Conservation (phyloP, 23 red algal species). For the Porphyridium purpureum region DNA sequence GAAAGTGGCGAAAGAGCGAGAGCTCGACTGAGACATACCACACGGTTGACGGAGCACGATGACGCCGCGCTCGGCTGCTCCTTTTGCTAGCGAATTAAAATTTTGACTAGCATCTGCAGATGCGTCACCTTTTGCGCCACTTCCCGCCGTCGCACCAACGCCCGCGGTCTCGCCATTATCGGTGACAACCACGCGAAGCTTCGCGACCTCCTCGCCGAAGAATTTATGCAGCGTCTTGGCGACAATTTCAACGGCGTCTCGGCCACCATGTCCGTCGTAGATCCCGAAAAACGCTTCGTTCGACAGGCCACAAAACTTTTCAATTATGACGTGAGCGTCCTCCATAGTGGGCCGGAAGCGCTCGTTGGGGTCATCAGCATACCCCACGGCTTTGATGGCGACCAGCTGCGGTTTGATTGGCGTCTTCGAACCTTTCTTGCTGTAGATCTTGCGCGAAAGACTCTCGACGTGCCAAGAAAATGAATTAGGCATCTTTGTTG, state of each 20-base stretch:
- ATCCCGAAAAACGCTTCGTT: conserved; percentile 65
- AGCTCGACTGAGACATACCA: too few species aligned
- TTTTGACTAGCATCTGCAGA: too few species aligned
- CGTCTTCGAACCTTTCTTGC: too few species aligned
- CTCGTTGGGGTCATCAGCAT: conserved; percentile 57
- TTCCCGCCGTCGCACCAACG: too few species aligned
- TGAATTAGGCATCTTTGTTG: too few species aligned
- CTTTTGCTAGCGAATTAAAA: too few species aligned
- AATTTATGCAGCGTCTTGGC: conserved; percentile 36
- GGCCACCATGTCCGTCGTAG: conserved; percentile 81
- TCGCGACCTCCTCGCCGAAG: conserved; percentile 16
- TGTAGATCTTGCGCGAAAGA: too few species aligned
- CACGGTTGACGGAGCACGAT: too few species aligned
- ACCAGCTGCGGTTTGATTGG: background rate
- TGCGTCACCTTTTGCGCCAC: too few species aligned
- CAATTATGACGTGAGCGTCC: conserved; percentile 55
- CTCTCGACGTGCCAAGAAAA: too few species aligned
- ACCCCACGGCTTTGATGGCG: conserved; percentile 17
- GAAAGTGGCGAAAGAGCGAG: background rate
- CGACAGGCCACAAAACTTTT: conserved; percentile 12
- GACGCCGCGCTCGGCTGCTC: too few species aligned
- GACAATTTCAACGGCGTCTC: conserved; percentile 20
- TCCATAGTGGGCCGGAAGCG: conserved; percentile 56
- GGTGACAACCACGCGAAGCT: background rate
- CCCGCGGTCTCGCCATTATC: too few species aligned